These are phyloP conservation scores for Acorus gramineus DNA, from an alignment of 106 monocot genomes.

Conservation along the genomic window DNA sequence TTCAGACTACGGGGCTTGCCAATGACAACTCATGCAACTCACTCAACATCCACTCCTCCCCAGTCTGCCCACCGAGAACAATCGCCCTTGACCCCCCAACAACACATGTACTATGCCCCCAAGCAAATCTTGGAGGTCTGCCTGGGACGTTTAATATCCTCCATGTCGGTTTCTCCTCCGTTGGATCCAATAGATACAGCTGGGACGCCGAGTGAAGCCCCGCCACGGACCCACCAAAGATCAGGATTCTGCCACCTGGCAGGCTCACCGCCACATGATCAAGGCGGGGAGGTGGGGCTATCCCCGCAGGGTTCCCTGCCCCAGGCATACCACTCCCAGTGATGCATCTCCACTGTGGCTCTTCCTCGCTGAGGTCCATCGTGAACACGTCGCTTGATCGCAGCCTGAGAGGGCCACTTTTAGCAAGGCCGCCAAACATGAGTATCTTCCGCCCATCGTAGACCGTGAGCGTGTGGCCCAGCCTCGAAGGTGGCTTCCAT, in stretches of 20 bases:
- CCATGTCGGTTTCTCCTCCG: conserved; percentile 89
- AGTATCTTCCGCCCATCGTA: conserved; percentile 75
- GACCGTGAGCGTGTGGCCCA: conserved; percentile 81
- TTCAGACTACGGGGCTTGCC: conserved; percentile 9
- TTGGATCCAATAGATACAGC: conserved; percentile 85
- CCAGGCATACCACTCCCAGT: conserved; percentile 96
- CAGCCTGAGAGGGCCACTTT: conserved; percentile 76
- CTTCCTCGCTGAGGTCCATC: conserved; percentile 71
- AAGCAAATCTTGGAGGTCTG: conserved; percentile 82
- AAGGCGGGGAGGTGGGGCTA: conserved; percentile 81
- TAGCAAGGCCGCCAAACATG: conserved; percentile 97
- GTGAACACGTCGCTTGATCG: conserved; percentile 92
- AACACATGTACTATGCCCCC: conserved; percentile 95
- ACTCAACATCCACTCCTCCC: conserved; percentile 93
- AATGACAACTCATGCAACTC: conserved; percentile 82
- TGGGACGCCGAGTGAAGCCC: conserved; percentile 93
- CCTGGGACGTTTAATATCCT: conserved; percentile 84
- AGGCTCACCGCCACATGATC: conserved; percentile 90
- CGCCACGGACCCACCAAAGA: conserved; percentile 95
- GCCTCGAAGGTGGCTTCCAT: conserved; percentile 85
- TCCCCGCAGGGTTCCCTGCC: conserved; percentile 77
- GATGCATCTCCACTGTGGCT: conserved; percentile 76
- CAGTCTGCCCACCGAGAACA: conserved; percentile 91
- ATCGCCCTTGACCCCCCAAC: conserved; percentile 79
- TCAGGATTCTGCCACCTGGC: conserved; percentile 73